These are phyloP conservation scores for Amanita rubescens DNA, from an alignment of 768 basidiomycete species.

Conservation along the genomic window DNA sequence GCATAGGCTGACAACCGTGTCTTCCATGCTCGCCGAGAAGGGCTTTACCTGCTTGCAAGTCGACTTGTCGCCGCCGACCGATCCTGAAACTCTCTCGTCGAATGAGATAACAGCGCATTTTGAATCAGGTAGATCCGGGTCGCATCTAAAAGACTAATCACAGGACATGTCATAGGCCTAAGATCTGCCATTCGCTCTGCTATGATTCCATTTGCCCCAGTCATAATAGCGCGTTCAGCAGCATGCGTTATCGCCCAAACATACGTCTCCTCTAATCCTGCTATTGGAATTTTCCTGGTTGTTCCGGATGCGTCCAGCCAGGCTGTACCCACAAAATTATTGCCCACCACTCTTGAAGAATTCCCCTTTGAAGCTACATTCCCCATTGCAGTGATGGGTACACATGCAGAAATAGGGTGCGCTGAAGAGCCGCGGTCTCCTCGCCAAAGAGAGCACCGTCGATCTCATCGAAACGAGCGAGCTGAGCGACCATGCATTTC, in stretches of 20 bases:
- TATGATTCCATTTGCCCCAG: constrained; percentile 47
- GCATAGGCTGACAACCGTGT: constrained; percentile 27
- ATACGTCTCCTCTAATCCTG: constrained; percentile 63
- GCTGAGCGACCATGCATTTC: constrained; percentile 30
- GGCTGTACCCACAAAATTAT: constrained; percentile 19
- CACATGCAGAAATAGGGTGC: constrained; percentile 23
- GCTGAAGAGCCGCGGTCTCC: constrained; percentile 30
- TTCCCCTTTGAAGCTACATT: constrained; percentile 59
- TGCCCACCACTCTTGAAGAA: constrained; percentile 35
- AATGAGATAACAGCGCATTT: constrained; percentile 29
- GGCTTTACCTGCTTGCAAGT: constrained; percentile 44
- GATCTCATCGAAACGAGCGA: constrained; percentile 28
- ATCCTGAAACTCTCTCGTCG: constrained; percentile 15
- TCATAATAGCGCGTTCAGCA: constrained; percentile 42
- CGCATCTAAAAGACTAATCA: not conserved
- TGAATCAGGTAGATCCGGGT: constrained; percentile 28
- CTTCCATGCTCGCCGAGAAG: constrained; percentile 35
- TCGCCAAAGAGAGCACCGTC: constrained; percentile 33
- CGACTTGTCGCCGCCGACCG: constrained; percentile 25
- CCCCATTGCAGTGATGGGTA: constrained; percentile 47
- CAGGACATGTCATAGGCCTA: constrained; percentile 27
- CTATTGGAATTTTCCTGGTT: constrained; percentile 53
- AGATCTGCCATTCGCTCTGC: constrained; percentile 33
- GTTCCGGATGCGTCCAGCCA: constrained; percentile 42
- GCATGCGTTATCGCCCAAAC: constrained; percentile 54